These are phyloP conservation scores for Penicillium cosmopolitanum DNA, from an alignment of 495 filamentous ascomycete species.

Conservation along the genomic window DNA sequence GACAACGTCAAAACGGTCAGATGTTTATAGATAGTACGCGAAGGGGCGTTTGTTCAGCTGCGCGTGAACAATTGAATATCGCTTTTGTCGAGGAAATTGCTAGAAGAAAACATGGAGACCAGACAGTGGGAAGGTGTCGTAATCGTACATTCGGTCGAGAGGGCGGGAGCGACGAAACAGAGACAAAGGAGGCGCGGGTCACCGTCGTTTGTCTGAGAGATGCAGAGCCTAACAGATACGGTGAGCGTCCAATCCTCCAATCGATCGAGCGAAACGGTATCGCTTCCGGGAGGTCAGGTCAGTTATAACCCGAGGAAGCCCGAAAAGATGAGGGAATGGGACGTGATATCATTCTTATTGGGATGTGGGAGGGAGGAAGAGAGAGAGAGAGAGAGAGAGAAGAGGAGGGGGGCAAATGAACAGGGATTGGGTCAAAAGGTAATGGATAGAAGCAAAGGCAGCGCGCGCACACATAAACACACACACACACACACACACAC, in stretches of 20 bases:
- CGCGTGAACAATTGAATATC: slow-evolving; percentile 41
- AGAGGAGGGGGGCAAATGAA: neutral
- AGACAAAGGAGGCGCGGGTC: slow-evolving; percentile 32
- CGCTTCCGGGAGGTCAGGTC: slow-evolving; percentile 19
- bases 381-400: slow-evolving; percentile 11
- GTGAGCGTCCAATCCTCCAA: slow-evolving; percentile 25
- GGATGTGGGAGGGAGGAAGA: slow-evolving; percentile 13
- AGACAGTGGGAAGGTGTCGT: slow-evolving; percentile 30
- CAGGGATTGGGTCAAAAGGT: neutral
- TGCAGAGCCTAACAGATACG: slow-evolving; percentile 27
- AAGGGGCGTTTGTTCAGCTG: slow-evolving; percentile 30
- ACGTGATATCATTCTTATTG: slow-evolving; percentile 34
- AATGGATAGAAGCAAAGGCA: neutral
- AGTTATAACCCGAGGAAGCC: slow-evolving; percentile 18
- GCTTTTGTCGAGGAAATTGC: slow-evolving; percentile 40
- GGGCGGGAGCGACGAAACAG: slow-evolving; percentile 24
- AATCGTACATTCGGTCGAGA: slow-evolving; percentile 34
- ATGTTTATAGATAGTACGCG: slow-evolving; percentile 19
- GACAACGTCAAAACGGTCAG: slow-evolving; percentile 27
- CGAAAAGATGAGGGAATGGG: slow-evolving; percentile 12
- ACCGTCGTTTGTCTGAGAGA: slow-evolving; percentile 34
- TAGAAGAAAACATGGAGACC: slow-evolving; percentile 54
- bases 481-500: too few relatives aligned
- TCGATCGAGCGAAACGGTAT: slow-evolving; percentile 19
- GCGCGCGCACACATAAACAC: slow-evolving; percentile 11